Conservation (phyloP, 2,329 filamentous ascomycete genomes). For the Scedosporium boydii region DNA sequence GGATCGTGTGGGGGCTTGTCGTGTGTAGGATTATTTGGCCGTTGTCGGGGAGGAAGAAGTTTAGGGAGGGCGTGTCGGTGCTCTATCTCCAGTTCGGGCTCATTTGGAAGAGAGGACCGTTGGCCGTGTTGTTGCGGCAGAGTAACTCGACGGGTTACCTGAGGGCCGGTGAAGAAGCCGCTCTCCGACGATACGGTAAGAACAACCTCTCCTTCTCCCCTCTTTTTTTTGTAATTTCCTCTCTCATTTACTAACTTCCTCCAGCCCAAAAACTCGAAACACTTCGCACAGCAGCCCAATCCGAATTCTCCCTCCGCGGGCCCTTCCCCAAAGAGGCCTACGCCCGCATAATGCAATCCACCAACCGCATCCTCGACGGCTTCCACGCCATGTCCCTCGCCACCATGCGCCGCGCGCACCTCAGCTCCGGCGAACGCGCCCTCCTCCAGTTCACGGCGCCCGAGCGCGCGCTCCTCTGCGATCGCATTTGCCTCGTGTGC, state of each 20-base stretch:
- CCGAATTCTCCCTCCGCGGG: conserved; percentile 80
- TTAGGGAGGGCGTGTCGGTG: conserved; percentile 82
- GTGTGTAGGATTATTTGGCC: conserved; percentile 89
- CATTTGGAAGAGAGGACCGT: conserved; percentile 89
- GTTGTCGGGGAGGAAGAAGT: conserved; percentile 77
- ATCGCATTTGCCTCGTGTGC: conserved; percentile 81
- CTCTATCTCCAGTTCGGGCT: conserved; percentile 91
- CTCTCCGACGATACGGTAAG: conserved; percentile 66
- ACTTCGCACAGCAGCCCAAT: conserved; percentile 62
- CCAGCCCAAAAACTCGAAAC: conserved; percentile 60
- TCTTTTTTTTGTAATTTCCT: background rate
- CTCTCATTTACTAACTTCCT: background rate
- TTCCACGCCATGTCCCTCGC: conserved; percentile 96
- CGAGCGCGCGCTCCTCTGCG: conserved; percentile 73
- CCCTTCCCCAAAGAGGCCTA: conserved; percentile 73
- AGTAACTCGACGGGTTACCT: conserved; percentile 61
- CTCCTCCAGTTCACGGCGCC: conserved; percentile 69
- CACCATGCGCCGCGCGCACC: conserved; percentile 66
- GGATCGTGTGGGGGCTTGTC: conserved; percentile 86
- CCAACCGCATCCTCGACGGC: conserved; percentile 76
- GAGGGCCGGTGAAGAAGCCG: conserved; percentile 76
- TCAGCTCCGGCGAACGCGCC: conserved; percentile 71
- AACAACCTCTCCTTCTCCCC: conserved; percentile 5
- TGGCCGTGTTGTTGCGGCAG: conserved; percentile 61
- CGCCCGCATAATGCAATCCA: conserved; percentile 66